Evolutionary conservation across 768 basidiomycete species (phyloP).

Genomic region (Termitomyces sp.): DNA sequence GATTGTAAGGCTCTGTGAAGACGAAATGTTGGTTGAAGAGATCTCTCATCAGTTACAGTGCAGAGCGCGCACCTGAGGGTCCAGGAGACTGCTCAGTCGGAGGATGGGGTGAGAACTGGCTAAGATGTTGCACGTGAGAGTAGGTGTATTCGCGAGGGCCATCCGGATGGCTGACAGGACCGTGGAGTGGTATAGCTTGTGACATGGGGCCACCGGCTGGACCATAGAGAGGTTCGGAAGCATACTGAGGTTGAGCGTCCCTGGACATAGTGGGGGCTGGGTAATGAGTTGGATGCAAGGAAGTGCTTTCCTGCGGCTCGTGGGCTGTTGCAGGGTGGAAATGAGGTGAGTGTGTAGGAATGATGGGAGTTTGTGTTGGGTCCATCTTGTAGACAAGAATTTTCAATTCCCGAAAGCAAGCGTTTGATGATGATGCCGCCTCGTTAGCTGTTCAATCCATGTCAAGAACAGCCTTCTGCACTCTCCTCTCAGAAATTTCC

Average conservation of each 20-base stretch:
- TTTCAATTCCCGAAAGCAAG: conserved; percentile 21
- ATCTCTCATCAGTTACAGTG: conserved; percentile 16
- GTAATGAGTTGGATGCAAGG: conserved; percentile 17
- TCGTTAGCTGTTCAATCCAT: conserved; percentile 1
- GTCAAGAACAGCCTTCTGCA: conserved; percentile 9
- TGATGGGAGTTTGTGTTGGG: conserved; percentile 26
- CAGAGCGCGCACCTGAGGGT: conserved; percentile 18
- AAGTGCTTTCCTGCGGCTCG: conserved; percentile 20
- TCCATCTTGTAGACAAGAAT: conserved; percentile 19
- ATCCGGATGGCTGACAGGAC: conserved; percentile 38
- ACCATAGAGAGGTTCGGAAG: conserved; percentile 32
- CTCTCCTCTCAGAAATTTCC: neutral
- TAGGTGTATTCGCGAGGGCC: conserved; percentile 37
- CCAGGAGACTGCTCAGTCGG: conserved; percentile 21
- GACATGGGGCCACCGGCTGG: conserved; percentile 35
- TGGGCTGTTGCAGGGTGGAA: conserved; percentile 22
- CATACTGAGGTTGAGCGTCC: conserved; percentile 24
- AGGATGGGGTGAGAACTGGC: conserved; percentile 30
- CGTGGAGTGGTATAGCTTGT: conserved; percentile 38
- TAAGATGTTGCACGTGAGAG: conserved; percentile 34
- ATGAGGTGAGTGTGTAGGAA: conserved; percentile 19
- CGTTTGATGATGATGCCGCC: conserved; percentile 10
- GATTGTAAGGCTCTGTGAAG: conserved; percentile 50
- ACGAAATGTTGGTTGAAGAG: conserved; percentile 39
- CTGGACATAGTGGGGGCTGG: conserved; percentile 31